These are phyloP conservation scores for Epichloe aotearoae DNA, from an alignment of 2,329 filamentous ascomycete species.

Conservation along the genomic window DNA sequence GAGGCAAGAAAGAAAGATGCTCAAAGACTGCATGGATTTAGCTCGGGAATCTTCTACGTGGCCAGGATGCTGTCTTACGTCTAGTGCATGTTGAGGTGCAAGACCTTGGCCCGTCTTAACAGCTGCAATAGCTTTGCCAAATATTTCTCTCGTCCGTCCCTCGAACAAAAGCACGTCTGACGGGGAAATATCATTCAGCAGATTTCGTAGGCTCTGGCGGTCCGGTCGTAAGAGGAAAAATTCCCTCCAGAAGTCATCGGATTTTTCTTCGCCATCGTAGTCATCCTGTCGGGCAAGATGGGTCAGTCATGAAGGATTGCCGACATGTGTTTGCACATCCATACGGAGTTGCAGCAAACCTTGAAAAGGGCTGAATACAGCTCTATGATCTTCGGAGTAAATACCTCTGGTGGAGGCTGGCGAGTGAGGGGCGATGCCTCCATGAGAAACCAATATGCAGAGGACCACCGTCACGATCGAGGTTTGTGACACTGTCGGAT, in stretches of 20 bases:
- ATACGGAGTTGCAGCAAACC: conserved; percentile 29
- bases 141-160: conserved; percentile 65
- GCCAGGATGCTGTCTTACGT: conserved; percentile 44
- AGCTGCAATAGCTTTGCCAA: conserved; percentile 56
- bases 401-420: conserved; percentile 76
- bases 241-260: conserved; percentile 90
- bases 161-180: conserved; percentile 67
- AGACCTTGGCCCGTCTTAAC: conserved; percentile 48
- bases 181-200: conserved; percentile 57
- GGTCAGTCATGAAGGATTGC: conserved; percentile 17
- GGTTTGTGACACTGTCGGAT: neutral
- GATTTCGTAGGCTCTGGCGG: conserved; percentile 48
- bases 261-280: conserved; percentile 53
- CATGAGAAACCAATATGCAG: conserved; percentile 35
- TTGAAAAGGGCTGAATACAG: conserved; percentile 79
- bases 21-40: conserved; percentile 55
- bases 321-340: conserved; percentile 2
- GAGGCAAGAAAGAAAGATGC: conserved; percentile 70
- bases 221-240: conserved; percentile 88
- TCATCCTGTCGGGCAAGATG: conserved; percentile 29
- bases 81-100: conserved; percentile 66
- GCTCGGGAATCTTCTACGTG: neutral
- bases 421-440: conserved; percentile 88
- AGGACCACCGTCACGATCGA: conserved; percentile 2
- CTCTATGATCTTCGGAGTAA: conserved; percentile 86